A percentile compares a stretch with the other conserved stretches of the same genome.
These are phyloP conservation scores for Phytophthora kernoviae DNA, from an alignment of 352 stramenopile genomes.

Conservation along the genomic window DNA sequence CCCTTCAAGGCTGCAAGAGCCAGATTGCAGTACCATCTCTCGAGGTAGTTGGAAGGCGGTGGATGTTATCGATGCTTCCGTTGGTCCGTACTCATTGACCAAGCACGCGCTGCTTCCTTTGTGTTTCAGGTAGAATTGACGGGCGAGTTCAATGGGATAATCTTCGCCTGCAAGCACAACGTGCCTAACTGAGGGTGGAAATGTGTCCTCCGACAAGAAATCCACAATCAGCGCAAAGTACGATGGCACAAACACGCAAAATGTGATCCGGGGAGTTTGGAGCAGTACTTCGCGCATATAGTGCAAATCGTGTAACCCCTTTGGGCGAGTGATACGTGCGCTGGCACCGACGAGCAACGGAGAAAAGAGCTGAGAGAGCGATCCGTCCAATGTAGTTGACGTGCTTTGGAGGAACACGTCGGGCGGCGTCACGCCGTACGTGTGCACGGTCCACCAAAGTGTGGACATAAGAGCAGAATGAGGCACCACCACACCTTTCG, in stretches of 20 bases:
- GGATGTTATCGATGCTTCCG: slow-evolving; percentile 55
- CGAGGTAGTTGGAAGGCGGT: slow-evolving; percentile 44
- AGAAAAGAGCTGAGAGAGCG: slow-evolving; percentile 63
- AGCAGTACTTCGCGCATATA: slow-evolving; percentile 38
- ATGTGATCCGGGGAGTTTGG: slow-evolving; percentile 32
- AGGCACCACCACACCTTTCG: slow-evolving; percentile 73
- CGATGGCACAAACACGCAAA: slow-evolving; percentile 63
- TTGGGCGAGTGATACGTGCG: slow-evolving; percentile 46
- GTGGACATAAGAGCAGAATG: slow-evolving; percentile 67
- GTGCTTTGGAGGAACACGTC: slow-evolving; percentile 75
- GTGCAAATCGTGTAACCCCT: slow-evolving; percentile 52
- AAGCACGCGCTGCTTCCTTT: slow-evolving; percentile 30
- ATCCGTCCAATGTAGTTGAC: slow-evolving; percentile 59
- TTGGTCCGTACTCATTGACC: slow-evolving; percentile 62
- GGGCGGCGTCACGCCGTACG: slow-evolving; percentile 53
- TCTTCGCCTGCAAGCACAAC: slow-evolving; percentile 50
- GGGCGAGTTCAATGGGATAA: slow-evolving; percentile 51
- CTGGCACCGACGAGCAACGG: slow-evolving; percentile 46
- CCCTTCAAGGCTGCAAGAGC: slow-evolving; percentile 3
- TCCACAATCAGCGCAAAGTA: slow-evolving; percentile 63
- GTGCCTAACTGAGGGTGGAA: slow-evolving; percentile 40
- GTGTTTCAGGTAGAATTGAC: slow-evolving; percentile 49
- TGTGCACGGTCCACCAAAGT: slow-evolving; percentile 55
- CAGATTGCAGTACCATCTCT: slow-evolving; percentile 20
- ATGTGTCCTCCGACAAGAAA: slow-evolving; percentile 34